Percentiles rank a stretch among this genome's conserved stretches.
These are phyloP conservation scores for Sindora glabra DNA, from an alignment of 306 rosid genomes.

Conservation along the genomic window DNA sequence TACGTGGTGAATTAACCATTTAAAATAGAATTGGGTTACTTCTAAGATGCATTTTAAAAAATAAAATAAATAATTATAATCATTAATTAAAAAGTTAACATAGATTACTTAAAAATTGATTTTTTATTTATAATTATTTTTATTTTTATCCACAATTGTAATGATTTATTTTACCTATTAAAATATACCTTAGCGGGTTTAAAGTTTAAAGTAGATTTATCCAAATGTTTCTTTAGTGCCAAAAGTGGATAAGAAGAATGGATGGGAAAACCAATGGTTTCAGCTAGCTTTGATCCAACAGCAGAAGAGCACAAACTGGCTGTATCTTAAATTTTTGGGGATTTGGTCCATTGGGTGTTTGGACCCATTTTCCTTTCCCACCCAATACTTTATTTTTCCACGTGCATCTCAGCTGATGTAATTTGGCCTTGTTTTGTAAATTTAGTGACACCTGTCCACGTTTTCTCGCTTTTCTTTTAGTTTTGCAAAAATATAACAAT, in stretches of 20 bases:
- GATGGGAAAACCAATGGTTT: neutral
- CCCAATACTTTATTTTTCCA: conserved; percentile 7
- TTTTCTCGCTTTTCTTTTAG: conserved; percentile 12
- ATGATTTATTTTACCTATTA: too few species aligned
- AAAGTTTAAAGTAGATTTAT: neutral
- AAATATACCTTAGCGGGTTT: too few species aligned
- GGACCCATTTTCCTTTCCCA: conserved; percentile 2
- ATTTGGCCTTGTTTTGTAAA: neutral
- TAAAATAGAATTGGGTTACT: too few species aligned
- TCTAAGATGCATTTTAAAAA: too few species aligned
- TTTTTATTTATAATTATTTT: too few species aligned
- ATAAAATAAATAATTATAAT: too few species aligned
- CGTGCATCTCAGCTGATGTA: conserved; percentile 24
- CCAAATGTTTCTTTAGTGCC: neutral
- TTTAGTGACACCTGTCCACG: conserved; percentile 32
- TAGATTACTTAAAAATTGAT: too few species aligned
- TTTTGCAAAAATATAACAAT: neutral
- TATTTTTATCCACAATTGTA: too few species aligned
- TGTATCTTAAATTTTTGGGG: neutral
- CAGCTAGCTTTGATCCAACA: conserved; percentile 13
- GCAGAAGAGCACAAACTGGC: neutral
- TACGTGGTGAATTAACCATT: neutral
- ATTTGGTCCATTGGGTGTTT: neutral
- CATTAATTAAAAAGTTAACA: too few species aligned
- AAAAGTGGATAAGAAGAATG: neutral